phyloP scores from a whole-genome alignment of 108 stramenopile genomes.

The Nitzschia sp. region DNA sequence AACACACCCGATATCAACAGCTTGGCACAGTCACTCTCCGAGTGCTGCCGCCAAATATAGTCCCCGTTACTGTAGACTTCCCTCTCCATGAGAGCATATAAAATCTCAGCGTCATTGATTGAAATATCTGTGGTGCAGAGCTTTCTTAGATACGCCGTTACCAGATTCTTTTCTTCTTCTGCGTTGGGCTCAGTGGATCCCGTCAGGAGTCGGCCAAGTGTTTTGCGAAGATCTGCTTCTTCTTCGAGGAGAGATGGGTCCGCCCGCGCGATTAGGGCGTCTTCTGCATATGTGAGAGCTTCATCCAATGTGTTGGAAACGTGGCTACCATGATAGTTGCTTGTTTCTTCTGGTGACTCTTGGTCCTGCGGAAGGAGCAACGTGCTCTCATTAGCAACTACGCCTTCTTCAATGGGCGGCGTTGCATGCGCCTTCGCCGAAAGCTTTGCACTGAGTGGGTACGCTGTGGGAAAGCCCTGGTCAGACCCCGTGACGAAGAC shows the following conservation, averaged over 20 bases:
- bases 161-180: slow-evolving; percentile 18
- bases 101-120: slow-evolving; percentile 18
- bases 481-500: slow-evolving; percentile 62
- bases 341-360: neutral
- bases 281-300: slow-evolving; percentile 68
- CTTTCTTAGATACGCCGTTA: slow-evolving; percentile 26
- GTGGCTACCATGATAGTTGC: slow-evolving; percentile 24
- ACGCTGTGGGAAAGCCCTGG: slow-evolving; percentile 57
- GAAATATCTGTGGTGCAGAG: slow-evolving; percentile 29
- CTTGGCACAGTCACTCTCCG: slow-evolving; percentile 59
- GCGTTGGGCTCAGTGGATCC: slow-evolving; percentile 2
- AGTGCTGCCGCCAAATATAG: slow-evolving; percentile 54
- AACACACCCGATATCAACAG: slow-evolving; percentile 52
- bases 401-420: neutral
- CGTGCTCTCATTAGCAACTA: neutral
- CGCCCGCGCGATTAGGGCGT: slow-evolving; percentile 54
- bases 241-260: slow-evolving; percentile 43
- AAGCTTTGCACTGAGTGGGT: slow-evolving; percentile 43
- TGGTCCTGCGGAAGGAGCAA: neutral
- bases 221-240: slow-evolving; percentile 3
- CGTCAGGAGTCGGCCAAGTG: neutral
- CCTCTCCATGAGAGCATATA: slow-evolving; percentile 36
- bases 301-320: slow-evolving; percentile 59
- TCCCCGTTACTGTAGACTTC: slow-evolving; percentile 53
- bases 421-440: neutral